Evolutionary conservation across 2,329 filamentous ascomycete species (phyloP).

Genomic region (Cercospora sp.): DNA sequence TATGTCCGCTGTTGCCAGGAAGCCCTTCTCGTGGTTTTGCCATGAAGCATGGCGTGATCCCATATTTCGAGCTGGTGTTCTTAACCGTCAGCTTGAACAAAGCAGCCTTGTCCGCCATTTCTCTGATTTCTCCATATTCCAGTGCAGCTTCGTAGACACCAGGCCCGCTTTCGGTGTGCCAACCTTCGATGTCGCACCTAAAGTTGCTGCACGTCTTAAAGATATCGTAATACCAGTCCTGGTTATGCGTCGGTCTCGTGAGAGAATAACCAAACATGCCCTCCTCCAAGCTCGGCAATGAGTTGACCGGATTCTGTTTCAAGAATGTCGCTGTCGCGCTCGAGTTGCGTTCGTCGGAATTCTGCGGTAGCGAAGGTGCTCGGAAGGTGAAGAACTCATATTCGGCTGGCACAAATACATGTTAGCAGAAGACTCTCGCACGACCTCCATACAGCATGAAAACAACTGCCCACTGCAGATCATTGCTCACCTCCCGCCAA

Average conservation of each 20-base stretch:
- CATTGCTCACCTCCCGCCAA: constrained; percentile 77
- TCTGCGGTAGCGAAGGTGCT: constrained; percentile 53
- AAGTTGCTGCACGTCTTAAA: constrained; percentile 79
- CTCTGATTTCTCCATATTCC: constrained; percentile 80
- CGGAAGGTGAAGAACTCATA: constrained; percentile 95
- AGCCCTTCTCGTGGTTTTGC: constrained; percentile 89
- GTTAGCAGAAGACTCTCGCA: constrained; percentile 20
- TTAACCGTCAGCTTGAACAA: constrained; percentile 96
- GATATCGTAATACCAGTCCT: constrained; percentile 87
- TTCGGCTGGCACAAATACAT: constrained; percentile 61
- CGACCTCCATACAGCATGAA: not conserved
- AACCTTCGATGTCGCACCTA: constrained; percentile 81
- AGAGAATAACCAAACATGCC: constrained; percentile 96
- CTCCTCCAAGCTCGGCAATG: constrained; percentile 79
- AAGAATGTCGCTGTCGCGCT: constrained; percentile 74
- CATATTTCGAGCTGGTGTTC: constrained; percentile 79
- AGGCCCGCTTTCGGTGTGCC: constrained; percentile 92
- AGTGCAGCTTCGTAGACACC: constrained; percentile 95
- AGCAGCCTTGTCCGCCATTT: constrained; percentile 88
- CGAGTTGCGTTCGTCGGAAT: constrained; percentile 56
- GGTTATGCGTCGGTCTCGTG: constrained; percentile 81
- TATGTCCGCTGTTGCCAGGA: constrained; percentile 92
- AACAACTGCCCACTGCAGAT: not conserved
- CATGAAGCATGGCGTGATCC: constrained; percentile 98
- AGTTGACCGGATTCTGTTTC: constrained; percentile 67